Percentiles rank a stretch among this genome's conserved stretches.
phyloP scores from a whole-genome alignment of 495 filamentous ascomycete species.

The Aspergillus haitiensis region DNA sequence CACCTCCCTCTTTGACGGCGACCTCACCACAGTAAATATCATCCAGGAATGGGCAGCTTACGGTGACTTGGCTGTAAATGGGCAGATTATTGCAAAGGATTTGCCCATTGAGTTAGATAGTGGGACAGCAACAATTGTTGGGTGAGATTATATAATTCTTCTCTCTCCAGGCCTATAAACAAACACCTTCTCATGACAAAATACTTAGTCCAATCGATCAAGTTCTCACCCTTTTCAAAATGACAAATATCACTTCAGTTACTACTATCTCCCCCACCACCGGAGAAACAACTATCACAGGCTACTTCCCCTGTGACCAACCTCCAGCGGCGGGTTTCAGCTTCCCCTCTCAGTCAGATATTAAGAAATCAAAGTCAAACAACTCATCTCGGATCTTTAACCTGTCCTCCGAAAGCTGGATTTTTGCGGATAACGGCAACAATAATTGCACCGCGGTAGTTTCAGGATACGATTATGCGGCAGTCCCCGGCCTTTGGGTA shows the following conservation, averaged over 20 bases:
- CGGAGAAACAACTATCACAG: constrained; percentile 6
- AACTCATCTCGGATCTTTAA: constrained; percentile 9
- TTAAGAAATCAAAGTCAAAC: constrained; percentile 1
- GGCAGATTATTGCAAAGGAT: constrained; percentile 7
- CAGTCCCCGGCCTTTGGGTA: constrained; percentile 11
- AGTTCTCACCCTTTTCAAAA: constrained; percentile 11
- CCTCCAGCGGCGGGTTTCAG: constrained; percentile 14
- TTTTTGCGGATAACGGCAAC: constrained; percentile 15
- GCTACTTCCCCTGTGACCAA: constrained; percentile 20
- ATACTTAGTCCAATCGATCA: constrained; percentile 6
- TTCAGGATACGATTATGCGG: constrained; percentile 3
- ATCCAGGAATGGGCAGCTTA: constrained; percentile 16
- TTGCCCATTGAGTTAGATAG: constrained; percentile 10
- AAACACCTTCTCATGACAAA: too few species aligned
- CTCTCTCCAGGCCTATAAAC: background rate
- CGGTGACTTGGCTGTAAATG: constrained; percentile 18
- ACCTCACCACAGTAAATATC: constrained; percentile 14
- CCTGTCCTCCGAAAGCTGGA: constrained; percentile 9
- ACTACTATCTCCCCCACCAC: background rate
- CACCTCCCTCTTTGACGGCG: constrained; percentile 17
- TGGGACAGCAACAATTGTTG: constrained; percentile 19
- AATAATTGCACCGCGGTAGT: constrained; percentile 20
- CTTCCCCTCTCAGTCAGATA: constrained; percentile 13
- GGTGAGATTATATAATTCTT: constrained; percentile 4
- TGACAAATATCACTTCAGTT: constrained; percentile 4